A percentile compares a stretch with the other conserved stretches of the same genome.
phyloP scores from a whole-genome alignment of 495 filamentous ascomycete species.

The Hyaloscypha hepaticicola region DNA sequence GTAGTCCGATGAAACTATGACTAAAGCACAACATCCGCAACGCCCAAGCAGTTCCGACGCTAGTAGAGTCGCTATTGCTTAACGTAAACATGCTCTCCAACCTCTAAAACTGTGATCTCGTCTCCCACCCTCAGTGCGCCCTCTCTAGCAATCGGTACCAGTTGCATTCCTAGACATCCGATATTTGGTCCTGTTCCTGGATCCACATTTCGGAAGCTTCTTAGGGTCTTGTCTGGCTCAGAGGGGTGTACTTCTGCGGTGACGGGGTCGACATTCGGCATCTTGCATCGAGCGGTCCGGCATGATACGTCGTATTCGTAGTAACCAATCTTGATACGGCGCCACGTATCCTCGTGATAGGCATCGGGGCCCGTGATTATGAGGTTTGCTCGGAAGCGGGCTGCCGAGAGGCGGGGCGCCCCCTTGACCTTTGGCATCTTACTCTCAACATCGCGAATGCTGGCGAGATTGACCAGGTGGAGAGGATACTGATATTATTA shows the following conservation, averaged over 20 bases:
- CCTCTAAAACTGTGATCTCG: slow-evolving; percentile 56
- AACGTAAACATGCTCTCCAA: slow-evolving; percentile 19
- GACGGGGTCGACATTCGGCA: slow-evolving; percentile 79
- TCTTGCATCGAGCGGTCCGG: slow-evolving; percentile 72
- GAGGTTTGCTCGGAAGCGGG: slow-evolving; percentile 83
- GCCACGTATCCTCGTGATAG: slow-evolving; percentile 80
- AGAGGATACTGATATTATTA: slow-evolving; percentile 64
- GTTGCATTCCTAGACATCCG: slow-evolving; percentile 82
- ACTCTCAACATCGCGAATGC: slow-evolving; percentile 61
- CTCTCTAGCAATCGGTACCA: slow-evolving; percentile 60
- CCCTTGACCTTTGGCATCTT: slow-evolving; percentile 52
- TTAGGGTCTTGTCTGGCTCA: slow-evolving; percentile 74
- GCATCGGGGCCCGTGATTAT: slow-evolving; percentile 63
- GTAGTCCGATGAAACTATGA: background rate
- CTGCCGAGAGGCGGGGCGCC: slow-evolving; percentile 53
- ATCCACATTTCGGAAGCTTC: slow-evolving; percentile 71
- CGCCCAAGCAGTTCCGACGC: background rate
- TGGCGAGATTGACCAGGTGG: slow-evolving; percentile 74
- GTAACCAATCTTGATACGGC: slow-evolving; percentile 58
- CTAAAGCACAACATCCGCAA: background rate
- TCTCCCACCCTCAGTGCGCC: slow-evolving; percentile 59
- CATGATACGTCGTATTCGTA: slow-evolving; percentile 59
- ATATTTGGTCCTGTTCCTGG: slow-evolving; percentile 59
- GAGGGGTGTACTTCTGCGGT: slow-evolving; percentile 66
- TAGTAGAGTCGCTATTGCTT: slow-evolving; percentile 10